These are phyloP conservation scores for Auriscalpium orientale DNA, from an alignment of 768 basidiomycete species.

Conservation along the genomic window DNA sequence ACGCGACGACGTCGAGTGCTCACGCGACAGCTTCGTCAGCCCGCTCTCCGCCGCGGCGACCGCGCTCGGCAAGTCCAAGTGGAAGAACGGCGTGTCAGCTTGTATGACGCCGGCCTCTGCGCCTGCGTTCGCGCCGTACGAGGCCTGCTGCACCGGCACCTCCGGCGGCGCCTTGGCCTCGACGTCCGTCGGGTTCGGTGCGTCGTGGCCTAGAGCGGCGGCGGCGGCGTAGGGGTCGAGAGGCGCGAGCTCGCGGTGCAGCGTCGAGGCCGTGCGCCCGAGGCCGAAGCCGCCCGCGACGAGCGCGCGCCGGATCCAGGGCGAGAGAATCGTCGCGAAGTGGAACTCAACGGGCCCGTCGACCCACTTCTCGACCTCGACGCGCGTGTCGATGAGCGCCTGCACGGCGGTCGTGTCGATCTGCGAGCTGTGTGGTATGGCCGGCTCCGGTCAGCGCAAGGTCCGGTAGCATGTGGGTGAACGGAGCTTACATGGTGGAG, in stretches of 20 bases:
- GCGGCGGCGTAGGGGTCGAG: constrained; percentile 60
- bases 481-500: constrained; percentile 55
- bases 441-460: neutral
- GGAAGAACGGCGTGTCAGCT: constrained; percentile 77
- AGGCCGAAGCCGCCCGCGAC: constrained; percentile 87
- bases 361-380: constrained; percentile 83
- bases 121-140: constrained; percentile 6
- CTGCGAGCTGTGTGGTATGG: constrained; percentile 47
- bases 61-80: constrained; percentile 41
- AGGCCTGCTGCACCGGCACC: neutral
- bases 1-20: neutral
- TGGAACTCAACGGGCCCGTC: constrained; percentile 85
- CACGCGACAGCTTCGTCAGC: neutral
- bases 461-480: no score
- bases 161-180: constrained; percentile 3
- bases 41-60: constrained; percentile 23
- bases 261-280: constrained; percentile 37
- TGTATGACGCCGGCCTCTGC: constrained; percentile 29
- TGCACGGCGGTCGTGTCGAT: constrained; percentile 92
- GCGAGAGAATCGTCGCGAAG: constrained; percentile 85
- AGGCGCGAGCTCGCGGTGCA: constrained; percentile 61
- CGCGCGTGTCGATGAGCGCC: constrained; percentile 82
- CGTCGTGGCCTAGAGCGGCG: constrained; percentile 23
- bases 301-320: constrained; percentile 88
- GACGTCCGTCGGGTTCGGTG: constrained; percentile 9